These are phyloP conservation scores for Aspergillus cejpii DNA, from an alignment of 2,329 filamentous ascomycete species.

Conservation along the genomic window DNA sequence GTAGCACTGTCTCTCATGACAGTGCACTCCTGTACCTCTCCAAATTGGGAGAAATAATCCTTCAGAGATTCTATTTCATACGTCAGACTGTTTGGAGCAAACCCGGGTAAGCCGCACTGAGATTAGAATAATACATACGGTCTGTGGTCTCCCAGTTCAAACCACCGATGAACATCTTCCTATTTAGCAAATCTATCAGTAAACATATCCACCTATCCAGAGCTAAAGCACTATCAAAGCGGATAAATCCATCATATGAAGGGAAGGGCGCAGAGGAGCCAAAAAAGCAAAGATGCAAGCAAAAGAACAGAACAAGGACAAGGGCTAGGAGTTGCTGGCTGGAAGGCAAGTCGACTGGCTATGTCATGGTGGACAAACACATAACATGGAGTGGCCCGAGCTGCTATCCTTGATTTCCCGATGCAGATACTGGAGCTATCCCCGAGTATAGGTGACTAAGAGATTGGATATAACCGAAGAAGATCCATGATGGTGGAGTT, in stretches of 20 bases:
- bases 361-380: background rate
- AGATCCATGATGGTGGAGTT: background rate
- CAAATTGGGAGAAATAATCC: constrained; percentile 96
- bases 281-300: background rate
- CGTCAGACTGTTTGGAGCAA: constrained; percentile 22
- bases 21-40: constrained; percentile 93
- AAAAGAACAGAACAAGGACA: background rate
- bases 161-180: constrained; percentile 99
- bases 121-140: constrained; percentile 55
- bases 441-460: background rate
- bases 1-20: constrained; percentile 98
- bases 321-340: background rate
- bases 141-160: constrained; percentile 99
- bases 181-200: constrained; percentile 44
- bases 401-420: background rate
- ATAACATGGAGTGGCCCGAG: background rate
- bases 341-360: background rate
- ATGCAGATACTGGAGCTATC: background rate
- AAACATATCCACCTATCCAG: constrained; percentile 8
- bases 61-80: constrained; percentile 71
- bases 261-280: background rate
- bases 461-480: background rate
- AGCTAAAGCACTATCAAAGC: background rate
- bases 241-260: background rate
- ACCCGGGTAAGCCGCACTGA: constrained; percentile 5